Conservation (phyloP, 495 filamentous ascomycete species). For the Penicillium cosmopolitanum region DNA sequence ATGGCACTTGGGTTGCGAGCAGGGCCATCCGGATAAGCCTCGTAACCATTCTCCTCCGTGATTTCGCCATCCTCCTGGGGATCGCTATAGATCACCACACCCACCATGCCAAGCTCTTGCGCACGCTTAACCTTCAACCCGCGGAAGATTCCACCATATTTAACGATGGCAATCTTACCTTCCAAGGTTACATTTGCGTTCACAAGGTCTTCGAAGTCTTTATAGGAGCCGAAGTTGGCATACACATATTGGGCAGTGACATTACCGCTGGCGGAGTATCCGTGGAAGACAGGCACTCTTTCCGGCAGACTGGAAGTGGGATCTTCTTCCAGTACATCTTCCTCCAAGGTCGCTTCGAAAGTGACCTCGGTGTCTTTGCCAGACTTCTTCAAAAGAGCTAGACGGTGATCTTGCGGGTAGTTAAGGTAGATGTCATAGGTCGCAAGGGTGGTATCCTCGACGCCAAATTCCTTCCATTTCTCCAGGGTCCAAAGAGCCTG, state of each 20-base stretch:
- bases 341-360: slow-evolving; percentile 80
- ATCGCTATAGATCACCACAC: slow-evolving; percentile 83
- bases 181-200: slow-evolving; percentile 73
- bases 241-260: slow-evolving; percentile 83
- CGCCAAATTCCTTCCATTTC: slow-evolving; percentile 81
- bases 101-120: slow-evolving; percentile 89
- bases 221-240: slow-evolving; percentile 85
- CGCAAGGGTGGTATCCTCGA: slow-evolving; percentile 70
- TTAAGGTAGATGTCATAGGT: slow-evolving; percentile 91
- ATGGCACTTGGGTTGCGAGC: slow-evolving; percentile 87
- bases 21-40: slow-evolving; percentile 82
- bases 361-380: slow-evolving; percentile 51
- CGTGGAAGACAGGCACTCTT: slow-evolving; percentile 91
- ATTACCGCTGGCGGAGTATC: slow-evolving; percentile 90
- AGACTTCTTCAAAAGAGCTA: slow-evolving; percentile 71
- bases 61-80: slow-evolving; percentile 86
- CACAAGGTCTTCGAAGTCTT: slow-evolving; percentile 82
- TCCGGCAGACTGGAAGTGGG: slow-evolving; percentile 70
- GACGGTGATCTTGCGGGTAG: slow-evolving; percentile 77
- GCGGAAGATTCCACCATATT: slow-evolving; percentile 86
- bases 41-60: slow-evolving; percentile 79
- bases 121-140: slow-evolving; percentile 93
- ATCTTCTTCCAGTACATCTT: slow-evolving; percentile 87
- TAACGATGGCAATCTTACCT: slow-evolving; percentile 85
- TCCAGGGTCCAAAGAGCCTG: slow-evolving; percentile 88